phyloP scores from a whole-genome alignment of 2,329 filamentous ascomycete species.

The Aspergillus sclerotialis region DNA sequence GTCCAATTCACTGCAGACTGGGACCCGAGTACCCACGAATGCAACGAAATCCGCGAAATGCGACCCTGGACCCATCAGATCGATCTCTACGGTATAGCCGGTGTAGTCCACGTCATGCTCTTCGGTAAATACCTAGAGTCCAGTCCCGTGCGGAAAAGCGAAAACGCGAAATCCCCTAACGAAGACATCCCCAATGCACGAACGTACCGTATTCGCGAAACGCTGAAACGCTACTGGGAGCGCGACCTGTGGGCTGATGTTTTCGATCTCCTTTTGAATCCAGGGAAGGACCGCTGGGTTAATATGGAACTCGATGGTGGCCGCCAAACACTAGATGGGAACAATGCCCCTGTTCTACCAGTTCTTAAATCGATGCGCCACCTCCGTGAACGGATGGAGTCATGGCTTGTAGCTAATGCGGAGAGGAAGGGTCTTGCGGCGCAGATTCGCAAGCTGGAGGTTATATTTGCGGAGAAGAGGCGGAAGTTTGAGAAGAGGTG shows the following conservation, averaged over 20 bases:
- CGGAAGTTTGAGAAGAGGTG: slow-evolving; percentile 25
- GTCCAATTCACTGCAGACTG: slow-evolving; percentile 93
- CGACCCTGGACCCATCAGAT: slow-evolving; percentile 97
- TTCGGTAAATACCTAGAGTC: slow-evolving; percentile 96
- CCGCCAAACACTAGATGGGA: slow-evolving; percentile 2
- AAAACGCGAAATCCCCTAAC: slow-evolving; percentile 3
- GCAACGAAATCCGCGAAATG: slow-evolving; percentile 89
- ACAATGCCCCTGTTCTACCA: slow-evolving; percentile 52
- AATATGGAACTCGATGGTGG: slow-evolving; percentile 47
- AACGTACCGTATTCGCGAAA: slow-evolving; percentile 73
- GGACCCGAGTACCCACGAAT: slow-evolving; percentile 81
- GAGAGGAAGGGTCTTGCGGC: slow-evolving; percentile 65
- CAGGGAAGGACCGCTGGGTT: slow-evolving; percentile 51
- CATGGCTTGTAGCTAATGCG: slow-evolving; percentile 70
- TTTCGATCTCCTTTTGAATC: slow-evolving; percentile 83
- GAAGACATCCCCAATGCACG: slow-evolving; percentile 5
- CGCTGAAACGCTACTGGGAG: slow-evolving; percentile 93
- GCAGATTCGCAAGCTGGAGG: slow-evolving; percentile 58
- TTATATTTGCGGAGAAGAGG: slow-evolving; percentile 54
- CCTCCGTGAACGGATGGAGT: slow-evolving; percentile 73
- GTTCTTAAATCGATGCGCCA: slow-evolving; percentile 62
- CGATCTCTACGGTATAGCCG: slow-evolving; percentile 89
- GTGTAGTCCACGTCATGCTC: slow-evolving; percentile 77
- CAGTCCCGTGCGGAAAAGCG: slow-evolving; percentile 26
- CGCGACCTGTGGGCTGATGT: slow-evolving; percentile 78